Conservation (phyloP, 805 yeast genomes). For the Clavispora phyllophila region DNA sequence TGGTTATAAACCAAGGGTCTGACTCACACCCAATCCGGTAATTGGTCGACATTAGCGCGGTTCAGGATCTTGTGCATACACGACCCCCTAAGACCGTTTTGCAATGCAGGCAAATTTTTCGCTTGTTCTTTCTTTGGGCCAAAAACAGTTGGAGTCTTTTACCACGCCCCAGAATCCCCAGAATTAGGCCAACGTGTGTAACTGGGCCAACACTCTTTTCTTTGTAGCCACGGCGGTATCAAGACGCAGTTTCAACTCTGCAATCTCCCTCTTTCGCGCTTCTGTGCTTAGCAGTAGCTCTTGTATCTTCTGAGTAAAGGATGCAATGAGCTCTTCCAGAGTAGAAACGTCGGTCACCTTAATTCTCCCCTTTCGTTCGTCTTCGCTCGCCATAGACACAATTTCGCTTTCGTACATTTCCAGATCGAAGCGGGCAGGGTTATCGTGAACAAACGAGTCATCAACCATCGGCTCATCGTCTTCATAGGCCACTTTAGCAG, state of each 20-base stretch:
- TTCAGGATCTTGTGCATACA: slow-evolving; percentile 9
- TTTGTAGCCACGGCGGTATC: background rate
- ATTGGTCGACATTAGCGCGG: slow-evolving; percentile 14
- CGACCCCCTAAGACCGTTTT: background rate
- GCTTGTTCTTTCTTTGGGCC: background rate
- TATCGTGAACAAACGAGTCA: slow-evolving; percentile 8
- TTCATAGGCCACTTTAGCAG: background rate
- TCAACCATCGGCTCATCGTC: slow-evolving; percentile 1
- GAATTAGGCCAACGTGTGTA: background rate
- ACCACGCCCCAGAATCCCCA: no score
- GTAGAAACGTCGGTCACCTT: background rate
- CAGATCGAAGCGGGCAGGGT: slow-evolving; percentile 1
- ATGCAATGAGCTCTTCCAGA: background rate
- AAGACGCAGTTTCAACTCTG: background rate
- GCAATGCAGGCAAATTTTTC: background rate
- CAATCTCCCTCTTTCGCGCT: background rate
- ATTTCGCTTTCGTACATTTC: slow-evolving; percentile 4
- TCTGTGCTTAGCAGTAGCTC: background rate
- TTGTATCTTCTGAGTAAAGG: background rate
- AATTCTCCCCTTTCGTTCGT: background rate
- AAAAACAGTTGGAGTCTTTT: no score
- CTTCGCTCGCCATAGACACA: slow-evolving; percentile 1
- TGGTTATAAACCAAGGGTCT: background rate
- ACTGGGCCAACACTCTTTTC: background rate
- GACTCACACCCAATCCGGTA: slow-evolving; percentile 16